Evolutionary conservation across 805 yeast genomes (phyloP).

Genomic region (Sugiyamaella boreocaroliniensis): DNA sequence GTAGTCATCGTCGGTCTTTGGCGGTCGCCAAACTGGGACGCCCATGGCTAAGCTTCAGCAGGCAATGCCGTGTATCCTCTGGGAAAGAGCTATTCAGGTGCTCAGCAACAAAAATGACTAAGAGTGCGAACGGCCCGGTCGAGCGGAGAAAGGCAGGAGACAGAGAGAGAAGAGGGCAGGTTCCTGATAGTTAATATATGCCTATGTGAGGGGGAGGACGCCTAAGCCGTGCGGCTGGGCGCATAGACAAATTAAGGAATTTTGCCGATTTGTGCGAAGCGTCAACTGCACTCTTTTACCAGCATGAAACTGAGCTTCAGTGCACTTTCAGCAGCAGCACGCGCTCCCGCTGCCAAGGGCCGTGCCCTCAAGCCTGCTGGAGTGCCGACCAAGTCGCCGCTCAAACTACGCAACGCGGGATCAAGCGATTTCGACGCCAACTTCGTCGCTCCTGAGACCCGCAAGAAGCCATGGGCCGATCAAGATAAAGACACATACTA

Average conservation of each 20-base stretch:
- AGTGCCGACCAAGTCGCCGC: background rate
- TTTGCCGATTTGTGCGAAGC: no score
- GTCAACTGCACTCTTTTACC: no score
- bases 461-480: slow-evolving; percentile 63
- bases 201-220: background rate
- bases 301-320: background rate
- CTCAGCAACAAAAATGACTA: background rate
- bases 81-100: no score
- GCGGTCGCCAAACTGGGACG: background rate
- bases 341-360: background rate
- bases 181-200: background rate
- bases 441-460: slow-evolving; percentile 34
- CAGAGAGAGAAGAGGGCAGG: background rate
- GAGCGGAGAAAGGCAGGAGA: background rate
- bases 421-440: slow-evolving; percentile 36
- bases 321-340: background rate
- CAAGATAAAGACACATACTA: slow-evolving; percentile 59
- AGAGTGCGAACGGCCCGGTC: background rate
- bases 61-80: no score
- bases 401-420: background rate
- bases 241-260: no score
- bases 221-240: background rate
- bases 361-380: background rate
- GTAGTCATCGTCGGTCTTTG: background rate
- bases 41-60: background rate